phyloP scores from a whole-genome alignment of 306 rosid genomes.

The Prunus salicina region DNA sequence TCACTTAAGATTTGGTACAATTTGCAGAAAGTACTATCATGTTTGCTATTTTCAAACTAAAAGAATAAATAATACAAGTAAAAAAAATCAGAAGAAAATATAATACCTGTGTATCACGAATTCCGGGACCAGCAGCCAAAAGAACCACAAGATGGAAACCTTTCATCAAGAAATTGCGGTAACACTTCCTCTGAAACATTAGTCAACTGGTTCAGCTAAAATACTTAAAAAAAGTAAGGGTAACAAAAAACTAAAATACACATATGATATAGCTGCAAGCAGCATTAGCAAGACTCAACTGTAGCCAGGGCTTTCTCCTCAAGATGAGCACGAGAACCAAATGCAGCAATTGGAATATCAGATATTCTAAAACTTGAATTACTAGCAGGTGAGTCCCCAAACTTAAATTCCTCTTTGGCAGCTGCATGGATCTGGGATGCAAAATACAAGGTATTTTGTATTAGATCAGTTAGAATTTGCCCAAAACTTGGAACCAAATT shows the following conservation, averaged over 20 bases:
- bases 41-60: slow-evolving; percentile 8
- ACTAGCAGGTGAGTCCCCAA: slow-evolving; percentile 35
- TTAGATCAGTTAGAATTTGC: slow-evolving; percentile 16
- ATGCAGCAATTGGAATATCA: slow-evolving; percentile 76
- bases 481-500: slow-evolving; percentile 12
- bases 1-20: slow-evolving; percentile 6
- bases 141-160: slow-evolving; percentile 97
- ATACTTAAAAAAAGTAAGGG: neutral
- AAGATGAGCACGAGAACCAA: slow-evolving; percentile 97
- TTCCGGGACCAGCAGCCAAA: slow-evolving; percentile 90
- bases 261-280: neutral
- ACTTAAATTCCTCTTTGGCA: slow-evolving; percentile 48
- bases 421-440: slow-evolving; percentile 55
- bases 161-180: slow-evolving; percentile 94
- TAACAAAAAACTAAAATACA: slow-evolving; percentile 9
- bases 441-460: slow-evolving; percentile 15
- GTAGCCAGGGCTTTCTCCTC: slow-evolving; percentile 92
- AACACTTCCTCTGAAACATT: slow-evolving; percentile 78
- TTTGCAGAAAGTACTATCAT: neutral
- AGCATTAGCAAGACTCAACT: slow-evolving; percentile 49
- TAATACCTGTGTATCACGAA: slow-evolving; percentile 89
- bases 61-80: neutral
- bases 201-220: slow-evolving; percentile 30
- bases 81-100: slow-evolving; percentile 8
- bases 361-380: slow-evolving; percentile 61